Percentiles rank a stretch among this genome's conserved stretches.
Conservation (phyloP, 257 asterid genomes). For the Solanum raphanifolium region DNA sequence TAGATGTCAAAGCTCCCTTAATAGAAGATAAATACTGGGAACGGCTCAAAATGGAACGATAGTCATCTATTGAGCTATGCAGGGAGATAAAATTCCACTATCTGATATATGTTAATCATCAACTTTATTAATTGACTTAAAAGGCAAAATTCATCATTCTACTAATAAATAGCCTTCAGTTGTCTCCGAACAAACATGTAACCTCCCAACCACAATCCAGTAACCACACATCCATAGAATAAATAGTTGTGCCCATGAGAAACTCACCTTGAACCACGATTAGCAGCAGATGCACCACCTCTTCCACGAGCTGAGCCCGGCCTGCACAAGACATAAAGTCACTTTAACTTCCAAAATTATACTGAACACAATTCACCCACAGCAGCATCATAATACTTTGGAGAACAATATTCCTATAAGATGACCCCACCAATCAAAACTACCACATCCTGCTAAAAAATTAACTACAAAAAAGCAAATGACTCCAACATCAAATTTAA, state of each 20-base stretch:
- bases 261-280: constrained; percentile 39
- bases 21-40: not conserved
- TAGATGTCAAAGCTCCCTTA: not conserved
- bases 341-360: not conserved
- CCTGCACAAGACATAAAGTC: constrained; percentile 13
- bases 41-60: not conserved
- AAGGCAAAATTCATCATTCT: not conserved
- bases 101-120: not conserved
- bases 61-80: not conserved
- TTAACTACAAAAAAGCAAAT: not conserved
- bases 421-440: not conserved
- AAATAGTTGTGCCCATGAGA: not conserved
- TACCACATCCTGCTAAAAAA: not conserved
- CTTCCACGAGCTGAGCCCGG: constrained; percentile 35
- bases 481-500: not conserved
- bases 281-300: constrained; percentile 17
- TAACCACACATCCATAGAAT: not conserved
- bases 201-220: not conserved
- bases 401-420: not conserved
- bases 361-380: not conserved
- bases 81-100: not conserved
- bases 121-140: not conserved
- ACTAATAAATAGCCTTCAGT: not conserved
- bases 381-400: not conserved
- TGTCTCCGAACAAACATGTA: not conserved